Evolutionary conservation across 108 stramenopile species (phyloP).

Genomic region (Nitzschia inconspicua): DNA sequence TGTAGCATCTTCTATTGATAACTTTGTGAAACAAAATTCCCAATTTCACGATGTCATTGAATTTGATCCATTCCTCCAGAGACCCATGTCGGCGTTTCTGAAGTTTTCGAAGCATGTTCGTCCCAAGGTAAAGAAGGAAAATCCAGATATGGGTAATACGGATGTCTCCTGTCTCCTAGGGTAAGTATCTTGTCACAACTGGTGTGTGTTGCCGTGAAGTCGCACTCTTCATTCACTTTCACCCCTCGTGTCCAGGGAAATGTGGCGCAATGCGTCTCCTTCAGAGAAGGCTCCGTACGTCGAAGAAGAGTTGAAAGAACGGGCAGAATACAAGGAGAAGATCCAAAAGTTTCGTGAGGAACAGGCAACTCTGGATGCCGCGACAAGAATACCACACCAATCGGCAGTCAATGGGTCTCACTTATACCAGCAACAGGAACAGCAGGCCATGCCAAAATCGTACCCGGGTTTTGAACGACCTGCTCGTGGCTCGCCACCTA

Average conservation of each 20-base stretch:
- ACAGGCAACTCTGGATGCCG: conserved; percentile 37
- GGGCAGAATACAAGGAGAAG: conserved; percentile 55
- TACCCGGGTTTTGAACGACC: conserved; percentile 4
- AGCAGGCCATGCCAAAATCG: background rate
- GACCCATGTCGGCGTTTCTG: conserved; percentile 70
- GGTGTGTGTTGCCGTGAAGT: background rate
- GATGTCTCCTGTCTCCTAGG: conserved; percentile 57
- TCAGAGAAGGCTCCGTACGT: conserved; percentile 46
- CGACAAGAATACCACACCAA: conserved; percentile 29
- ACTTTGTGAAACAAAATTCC: background rate
- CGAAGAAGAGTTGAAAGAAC: conserved; percentile 47
- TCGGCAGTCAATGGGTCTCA: conserved; percentile 3
- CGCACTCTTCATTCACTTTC: background rate
- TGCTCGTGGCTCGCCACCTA: background rate
- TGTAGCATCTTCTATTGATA: background rate
- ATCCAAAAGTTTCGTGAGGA: conserved; percentile 43
- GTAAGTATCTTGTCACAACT: too few relatives aligned
- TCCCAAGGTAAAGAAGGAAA: conserved; percentile 40
- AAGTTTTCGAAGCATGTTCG: conserved; percentile 55
- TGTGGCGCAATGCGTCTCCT: conserved; percentile 57
- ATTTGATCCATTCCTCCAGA: background rate
- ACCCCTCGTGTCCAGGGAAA: too few relatives aligned
- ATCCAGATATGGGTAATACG: conserved; percentile 61
- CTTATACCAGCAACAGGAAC: conserved; percentile 3
- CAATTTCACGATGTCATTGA: too few relatives aligned